Base-by-base conservation (phyloP, 179 eudicot species). In the Nepenthes alata region DNA sequence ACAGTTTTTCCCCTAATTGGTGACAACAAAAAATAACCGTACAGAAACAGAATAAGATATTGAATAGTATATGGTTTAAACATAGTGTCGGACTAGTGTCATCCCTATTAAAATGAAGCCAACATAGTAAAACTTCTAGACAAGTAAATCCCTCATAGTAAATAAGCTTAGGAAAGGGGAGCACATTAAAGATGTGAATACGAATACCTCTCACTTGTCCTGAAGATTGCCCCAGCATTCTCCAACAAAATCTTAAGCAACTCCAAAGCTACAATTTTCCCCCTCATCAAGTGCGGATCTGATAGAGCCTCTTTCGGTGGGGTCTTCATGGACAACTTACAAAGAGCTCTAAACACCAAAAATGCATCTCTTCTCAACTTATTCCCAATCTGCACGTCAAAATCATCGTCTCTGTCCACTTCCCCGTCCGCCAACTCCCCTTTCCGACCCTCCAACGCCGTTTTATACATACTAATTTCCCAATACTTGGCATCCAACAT, bases 401-500 rank as follows among this genome's bases (percentile, higher is more conserved):
- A 35, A 75, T 93, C 98, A 64, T 93, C 97, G 4, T 87, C 98
- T 52, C 90, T 85, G 69, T 89, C 98, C 37, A 44, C 62, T 61
- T 84, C 96, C 51, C 95, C 96, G 5, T 91, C 98, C 5, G 69
- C 87, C 73, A 93, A 62, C 70, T 93, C 98, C 54, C 98, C 98
- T 59, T 93, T 93, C 64, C 98, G 70, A 38, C 93, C 98, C 69
- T 93, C 98, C 67, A 93, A 77, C 11, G 97, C 98, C 1, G 90
- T 71, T 81, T 93, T 93, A 65, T 93, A 93, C 98, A 93, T 87
- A 62, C 95, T 93, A 60, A 93, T 89, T 81, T 89, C 97, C 98
- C 98, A 93, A 74, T 93, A 93, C 74, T 93, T 93, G 0, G 98
- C 98, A 72, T 93, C 98, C 84, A 93, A 70, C 98, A 89, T 87